Base-by-base conservation (phyloP, 2,329 filamentous ascomycete genomes). In the Myriosclerotinia scirpicola region DNA sequence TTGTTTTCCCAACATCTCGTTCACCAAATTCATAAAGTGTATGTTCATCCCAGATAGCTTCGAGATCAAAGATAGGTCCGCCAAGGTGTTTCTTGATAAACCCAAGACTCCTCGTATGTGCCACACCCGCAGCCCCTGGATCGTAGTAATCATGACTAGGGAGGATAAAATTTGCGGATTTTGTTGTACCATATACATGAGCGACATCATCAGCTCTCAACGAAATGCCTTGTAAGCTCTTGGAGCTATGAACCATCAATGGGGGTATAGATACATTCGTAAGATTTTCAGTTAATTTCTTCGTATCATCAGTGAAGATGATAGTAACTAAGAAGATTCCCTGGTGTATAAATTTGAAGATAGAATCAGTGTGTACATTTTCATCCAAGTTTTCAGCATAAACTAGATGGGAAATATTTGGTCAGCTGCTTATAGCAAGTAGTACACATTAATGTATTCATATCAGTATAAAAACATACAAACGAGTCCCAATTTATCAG, bases 11-110 rank as follows among this genome's bases (percentile, higher is more conserved):
- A 0, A 91, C 89, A 3, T 85, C 85, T 11, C 89, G 83, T 65
- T 87, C 85, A 1, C 77, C 85, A 74, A 93, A 93, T 75, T 93
- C 89, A 72, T 84, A 89, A 54, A 83, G 82, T 0, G 88, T 90
- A 75, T 94, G 90, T 76, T 93, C 89, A 14, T 92, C 89, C 91
- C 90, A 94, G 59, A 93, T 87, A 2, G 83, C 82, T 74, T 93
- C 91, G 8, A 93, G 83, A 70, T 93, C 89, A 73, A 93, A 92
- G 68, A 81, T 84, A 0, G 90, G 90, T 0, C 90, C 90, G 0
- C 79, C 79, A 2, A 90, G 77, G 1, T 83, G 78, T 6, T 82
- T 82, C 73, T 92, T 92, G 5, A 93, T 73, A 70, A 91, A 90
- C 0, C 81, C 78, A 5, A 92, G 77, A 65, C 81, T 87, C 1